Evolutionary conservation across 202 grass and related monocot species (phyloP).

Genomic region (Panicum hallii): DNA sequence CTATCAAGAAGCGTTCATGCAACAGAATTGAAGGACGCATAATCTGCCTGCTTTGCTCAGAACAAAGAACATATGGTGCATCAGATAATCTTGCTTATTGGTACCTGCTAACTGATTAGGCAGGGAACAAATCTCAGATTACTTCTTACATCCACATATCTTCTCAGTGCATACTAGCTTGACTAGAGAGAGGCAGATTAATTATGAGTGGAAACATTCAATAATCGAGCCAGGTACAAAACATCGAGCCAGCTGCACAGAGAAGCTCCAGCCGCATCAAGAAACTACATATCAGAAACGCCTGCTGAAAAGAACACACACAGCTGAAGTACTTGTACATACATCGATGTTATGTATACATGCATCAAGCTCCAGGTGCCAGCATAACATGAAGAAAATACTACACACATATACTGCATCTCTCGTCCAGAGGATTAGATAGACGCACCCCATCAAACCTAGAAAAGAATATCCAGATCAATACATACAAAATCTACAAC

Average conservation of each 20-base stretch:
- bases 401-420: not conserved
- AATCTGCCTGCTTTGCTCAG: not conserved
- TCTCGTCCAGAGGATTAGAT: not conserved
- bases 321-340: not conserved
- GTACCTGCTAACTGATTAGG: not conserved
- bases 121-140: not conserved
- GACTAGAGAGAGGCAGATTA: not conserved
- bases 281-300: not conserved
- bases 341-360: not conserved
- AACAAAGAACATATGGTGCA: not conserved
- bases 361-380: not conserved
- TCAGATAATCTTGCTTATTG: not conserved
- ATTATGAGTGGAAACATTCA: not conserved
- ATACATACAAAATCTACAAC: not conserved
- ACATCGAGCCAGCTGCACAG: not conserved
- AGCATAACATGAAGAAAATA: conserved; percentile 1
- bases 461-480: conserved; percentile 9
- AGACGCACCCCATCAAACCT: not conserved
- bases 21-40: not conserved
- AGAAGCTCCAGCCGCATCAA: not conserved
- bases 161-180: not conserved
- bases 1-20: not conserved
- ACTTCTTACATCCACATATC: conserved; percentile 4
- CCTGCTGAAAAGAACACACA: conserved; percentile 11
- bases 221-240: not conserved